Base-by-base conservation (phyloP, 2,329 filamentous ascomycete genomes). In the Trichoderma koningii region DNA sequence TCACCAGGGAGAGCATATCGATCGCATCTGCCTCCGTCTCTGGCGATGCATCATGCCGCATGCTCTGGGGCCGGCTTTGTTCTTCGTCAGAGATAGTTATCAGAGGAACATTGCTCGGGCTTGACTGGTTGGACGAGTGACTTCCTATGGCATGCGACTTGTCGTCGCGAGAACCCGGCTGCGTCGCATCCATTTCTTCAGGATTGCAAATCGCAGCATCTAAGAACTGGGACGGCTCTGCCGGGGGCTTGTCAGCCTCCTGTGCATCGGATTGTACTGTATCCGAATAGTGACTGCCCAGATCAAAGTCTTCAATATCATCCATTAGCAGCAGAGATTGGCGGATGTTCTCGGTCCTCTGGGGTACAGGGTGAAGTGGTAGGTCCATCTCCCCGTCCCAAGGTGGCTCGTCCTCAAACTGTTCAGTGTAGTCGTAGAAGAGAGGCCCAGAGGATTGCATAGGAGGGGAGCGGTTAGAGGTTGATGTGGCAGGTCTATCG, bases 381-480 rank as follows among this genome's bases (percentile, higher is more conserved):
- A 69, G 61, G 12, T 59, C 63, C 34, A 67, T 42, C 4, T 69
- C 64, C 5, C 66, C 45, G 7, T 69, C 55, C 7, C 56, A 69
- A 34, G 70, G 65, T 21, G 66, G 64, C 19, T 70, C 72, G 51
- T 71, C 74, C 19, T 83, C 80, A 59, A 84, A 84, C 3, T 78
- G 79, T 68, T 85, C 83, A 19, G 77, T 81, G 69, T 85, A 85
- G 69, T 85, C 83, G 67, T 85, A 84, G 69, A 83, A 85, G 45
- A 80, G 76, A 50, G 80, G 75, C 65, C 76, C 70, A 42, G 69
- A 64, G 52, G 74, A 68, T 63, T 73, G 75, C n/a, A 74, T 66
- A 34, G 70, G 65, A 42, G 71, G 65, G 42, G 71, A 73, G 4
- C 70, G 72, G 41, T 68, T 68, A 21, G 69, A 72, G 48, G 72